Evolutionary conservation across 2,329 filamentous ascomycete species (phyloP), one percentile per base, ranked within the genome.

Genomic region (Neoscytalidium dimidiatum): DNA sequence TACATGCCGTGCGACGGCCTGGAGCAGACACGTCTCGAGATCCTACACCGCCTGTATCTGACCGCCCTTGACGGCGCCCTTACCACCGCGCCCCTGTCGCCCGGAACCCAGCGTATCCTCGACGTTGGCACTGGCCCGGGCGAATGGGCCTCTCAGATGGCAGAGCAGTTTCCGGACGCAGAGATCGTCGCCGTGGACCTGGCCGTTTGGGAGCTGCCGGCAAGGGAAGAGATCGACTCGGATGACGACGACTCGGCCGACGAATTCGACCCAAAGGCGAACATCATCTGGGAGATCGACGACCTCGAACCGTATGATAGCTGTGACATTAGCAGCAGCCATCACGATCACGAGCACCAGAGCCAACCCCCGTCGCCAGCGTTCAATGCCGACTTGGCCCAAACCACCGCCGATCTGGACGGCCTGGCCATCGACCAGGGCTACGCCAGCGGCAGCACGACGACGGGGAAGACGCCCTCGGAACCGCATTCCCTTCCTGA

Each of bases 1-100:
- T 87, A 82, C 73, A 88, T 90, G 82, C 88, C 88, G 14, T 89
- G 89, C 73, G 88, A 90, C 70, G 85, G 89, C 51, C 77, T 82
- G 51, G 88, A 90, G 71, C 86, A 89, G 73, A 85, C 86, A 51
- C 85, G 88, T 46, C 74, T 89, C 58, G 83, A 85, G 65, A 80
- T 90, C 61, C 79, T 86, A 43, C 87, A 90, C 68, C 86, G 89
- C 71, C 84, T 89, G 52, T 89, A 86, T 70, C 76, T 88, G 17
- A 68, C 71, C 21, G 74, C 75, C 26, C 68, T 78, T 5, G 70
- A 74, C 60, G 75, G 75, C 6, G 74, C 71, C 41, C 69, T 78
- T 33, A 77, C 75, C 7, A 78, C 76, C n/a, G 74, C 73, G 13
- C 70, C 67, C 19, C 62, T 76, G 21, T 66, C 72, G 9, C 68